Conservation (phyloP, 169 alveolate species). For the Neospora caninum region DNA sequence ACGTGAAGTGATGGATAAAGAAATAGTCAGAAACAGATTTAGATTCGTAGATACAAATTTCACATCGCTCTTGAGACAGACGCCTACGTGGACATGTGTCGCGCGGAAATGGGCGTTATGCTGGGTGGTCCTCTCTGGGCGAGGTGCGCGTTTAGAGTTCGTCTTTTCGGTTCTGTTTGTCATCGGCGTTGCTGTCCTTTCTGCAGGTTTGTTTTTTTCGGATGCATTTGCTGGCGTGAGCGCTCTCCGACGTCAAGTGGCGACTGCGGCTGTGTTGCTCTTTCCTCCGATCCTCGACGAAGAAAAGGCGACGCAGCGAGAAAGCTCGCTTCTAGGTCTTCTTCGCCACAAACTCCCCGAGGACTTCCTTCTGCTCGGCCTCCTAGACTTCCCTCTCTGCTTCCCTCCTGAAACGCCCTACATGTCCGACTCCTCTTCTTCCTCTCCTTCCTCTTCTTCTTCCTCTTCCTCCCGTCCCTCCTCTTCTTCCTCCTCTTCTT, state of each 20-base stretch:
- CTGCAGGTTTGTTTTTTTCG: neutral
- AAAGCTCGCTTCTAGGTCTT: neutral
- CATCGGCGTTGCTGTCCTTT: neutral
- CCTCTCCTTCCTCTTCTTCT: neutral
- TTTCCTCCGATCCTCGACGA: neutral
- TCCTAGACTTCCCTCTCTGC: neutral
- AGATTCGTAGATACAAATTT: neutral
- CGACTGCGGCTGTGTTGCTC: neutral
- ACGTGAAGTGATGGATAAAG: too few relatives aligned
- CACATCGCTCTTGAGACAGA: neutral
- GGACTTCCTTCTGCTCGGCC: slow-evolving; percentile 1
- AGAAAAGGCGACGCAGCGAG: neutral
- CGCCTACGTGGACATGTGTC: neutral
- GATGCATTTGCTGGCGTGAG: neutral
- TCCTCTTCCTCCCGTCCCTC: neutral
- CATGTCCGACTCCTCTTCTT: neutral
- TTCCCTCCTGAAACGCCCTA: slow-evolving; percentile 30
- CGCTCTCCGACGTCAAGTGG: neutral
- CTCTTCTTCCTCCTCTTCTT: neutral
- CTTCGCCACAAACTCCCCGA: neutral
- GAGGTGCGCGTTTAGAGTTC: neutral
- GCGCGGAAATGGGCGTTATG: neutral
- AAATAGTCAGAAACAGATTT: too few relatives aligned
- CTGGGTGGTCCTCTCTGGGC: too few relatives aligned
- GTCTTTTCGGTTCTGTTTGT: neutral